A percentile compares a stretch with the other conserved stretches of the same genome.
Conservation (phyloP, 108 stramenopile species). For the Discostella stelligeroides region DNA sequence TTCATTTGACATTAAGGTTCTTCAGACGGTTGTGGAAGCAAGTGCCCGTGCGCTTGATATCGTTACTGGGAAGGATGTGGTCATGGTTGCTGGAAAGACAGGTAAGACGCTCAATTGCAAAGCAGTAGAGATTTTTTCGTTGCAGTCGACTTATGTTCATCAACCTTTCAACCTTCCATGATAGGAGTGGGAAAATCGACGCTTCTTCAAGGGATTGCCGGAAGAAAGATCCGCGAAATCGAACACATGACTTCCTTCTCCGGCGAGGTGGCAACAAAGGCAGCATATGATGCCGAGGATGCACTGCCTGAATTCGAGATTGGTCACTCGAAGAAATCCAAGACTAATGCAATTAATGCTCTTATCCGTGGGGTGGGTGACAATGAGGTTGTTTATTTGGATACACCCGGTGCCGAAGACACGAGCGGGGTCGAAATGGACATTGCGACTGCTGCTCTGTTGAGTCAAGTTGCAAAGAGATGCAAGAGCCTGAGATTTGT, state of each 20-base stretch:
- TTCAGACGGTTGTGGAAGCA: conserved; percentile 44
- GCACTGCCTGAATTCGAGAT: conserved; percentile 54
- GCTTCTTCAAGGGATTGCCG: conserved; percentile 63
- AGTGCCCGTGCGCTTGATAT: conserved; percentile 46
- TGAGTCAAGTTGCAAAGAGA: conserved; percentile 58
- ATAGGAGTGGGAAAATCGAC: conserved; percentile 43
- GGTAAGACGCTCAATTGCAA: not conserved
- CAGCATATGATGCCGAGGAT: conserved; percentile 55
- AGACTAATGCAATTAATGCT: conserved; percentile 50
- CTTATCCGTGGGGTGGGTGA: conserved; percentile 20
- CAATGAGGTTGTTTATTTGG: conserved; percentile 49
- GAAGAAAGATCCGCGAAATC: conserved; percentile 43
- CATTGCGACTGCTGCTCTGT: conserved; percentile 62
- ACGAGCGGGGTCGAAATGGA: conserved; percentile 61
- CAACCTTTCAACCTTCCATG: not conserved
- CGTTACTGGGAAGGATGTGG: conserved; percentile 50
- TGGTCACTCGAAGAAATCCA: conserved; percentile 61
- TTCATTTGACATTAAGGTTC: conserved; percentile 53
- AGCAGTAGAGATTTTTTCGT: not conserved
- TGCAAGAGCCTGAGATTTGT: conserved; percentile 57
- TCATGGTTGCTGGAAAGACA: conserved; percentile 54
- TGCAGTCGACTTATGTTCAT: not conserved
- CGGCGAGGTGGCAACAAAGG: conserved; percentile 40
- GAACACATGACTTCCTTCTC: conserved; percentile 29
- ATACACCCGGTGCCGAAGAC: conserved; percentile 66